phyloP scores from a whole-genome alignment of 352 stramenopile species.

The Blastocystis sp. region DNA sequence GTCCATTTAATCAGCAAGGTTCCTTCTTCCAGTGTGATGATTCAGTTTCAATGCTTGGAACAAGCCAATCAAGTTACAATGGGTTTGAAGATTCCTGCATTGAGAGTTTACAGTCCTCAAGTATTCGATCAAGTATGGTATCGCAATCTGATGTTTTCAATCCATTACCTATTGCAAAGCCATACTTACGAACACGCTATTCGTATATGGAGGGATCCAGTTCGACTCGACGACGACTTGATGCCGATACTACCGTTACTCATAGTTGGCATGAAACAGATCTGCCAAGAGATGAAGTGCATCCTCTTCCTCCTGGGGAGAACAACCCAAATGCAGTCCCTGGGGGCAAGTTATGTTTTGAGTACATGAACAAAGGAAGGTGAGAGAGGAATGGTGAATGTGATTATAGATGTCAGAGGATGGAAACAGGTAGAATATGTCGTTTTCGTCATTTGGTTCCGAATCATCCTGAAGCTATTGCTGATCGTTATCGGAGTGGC shows the following conservation, averaged over 20 bases:
- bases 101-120: no score
- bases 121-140: no score
- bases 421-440: constrained; percentile 16
- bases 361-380: constrained; percentile 65
- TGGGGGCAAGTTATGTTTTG: constrained; percentile 58
- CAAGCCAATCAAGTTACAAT: no score
- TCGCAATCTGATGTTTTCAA: not conserved
- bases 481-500: constrained; percentile 29
- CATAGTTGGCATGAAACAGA: not conserved
- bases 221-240: not conserved
- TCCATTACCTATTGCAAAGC: not conserved
- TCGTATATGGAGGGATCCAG: no score
- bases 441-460: constrained; percentile 57
- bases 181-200: no score
- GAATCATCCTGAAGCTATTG: constrained; percentile 55
- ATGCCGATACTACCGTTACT: not conserved
- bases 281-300: not conserved
- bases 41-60: no score
- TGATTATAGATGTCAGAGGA: constrained; percentile 19
- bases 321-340: constrained; percentile 51
- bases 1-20: no score
- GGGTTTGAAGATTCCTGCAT: no score
- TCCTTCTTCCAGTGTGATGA: no score
- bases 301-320: constrained; percentile 33
- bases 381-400: not conserved